Evolutionary conservation across 2,329 filamentous ascomycete genomes (phyloP).

Genomic region (Zalaria sp.): DNA sequence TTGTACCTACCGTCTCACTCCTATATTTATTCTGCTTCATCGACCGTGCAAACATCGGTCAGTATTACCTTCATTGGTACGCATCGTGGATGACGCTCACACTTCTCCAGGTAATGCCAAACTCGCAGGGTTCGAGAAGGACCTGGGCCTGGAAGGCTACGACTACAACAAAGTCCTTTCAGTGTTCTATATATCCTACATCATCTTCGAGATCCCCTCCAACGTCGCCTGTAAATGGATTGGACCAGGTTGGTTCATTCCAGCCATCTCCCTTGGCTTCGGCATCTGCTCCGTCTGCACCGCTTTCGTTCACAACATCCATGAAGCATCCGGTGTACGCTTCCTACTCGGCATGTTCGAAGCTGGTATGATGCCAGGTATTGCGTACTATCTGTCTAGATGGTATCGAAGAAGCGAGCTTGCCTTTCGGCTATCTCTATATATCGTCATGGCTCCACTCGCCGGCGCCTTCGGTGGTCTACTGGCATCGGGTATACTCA

Average conservation of each 20-base stretch:
- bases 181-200: constrained; percentile 60
- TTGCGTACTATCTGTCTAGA: constrained; percentile 57
- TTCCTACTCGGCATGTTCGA: constrained; percentile 53
- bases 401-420: constrained; percentile 61
- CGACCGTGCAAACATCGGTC: constrained; percentile 60
- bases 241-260: constrained; percentile 60
- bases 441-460: constrained; percentile 56
- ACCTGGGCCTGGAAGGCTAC: constrained; percentile 44
- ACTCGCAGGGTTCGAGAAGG: constrained; percentile 49
- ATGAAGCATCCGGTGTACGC: constrained; percentile 43
- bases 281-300: constrained; percentile 49
- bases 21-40: constrained; percentile 64
- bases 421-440: constrained; percentile 51
- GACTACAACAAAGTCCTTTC: constrained; percentile 58
- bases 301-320: constrained; percentile 46
- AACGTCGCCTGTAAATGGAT: constrained; percentile 58
- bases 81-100: neutral
- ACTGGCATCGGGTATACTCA: constrained; percentile 47
- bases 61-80: constrained; percentile 7
- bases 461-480: constrained; percentile 60
- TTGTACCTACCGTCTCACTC: constrained; percentile 51
- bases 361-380: constrained; percentile 59
- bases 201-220: constrained; percentile 56
- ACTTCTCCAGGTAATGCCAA: constrained; percentile 47
- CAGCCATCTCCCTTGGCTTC: constrained; percentile 46